A percentile compares a stretch with the other conserved stretches of the same genome.
Conservation (phyloP, 495 filamentous ascomycete genomes). For the Parathielavia appendiculata region DNA sequence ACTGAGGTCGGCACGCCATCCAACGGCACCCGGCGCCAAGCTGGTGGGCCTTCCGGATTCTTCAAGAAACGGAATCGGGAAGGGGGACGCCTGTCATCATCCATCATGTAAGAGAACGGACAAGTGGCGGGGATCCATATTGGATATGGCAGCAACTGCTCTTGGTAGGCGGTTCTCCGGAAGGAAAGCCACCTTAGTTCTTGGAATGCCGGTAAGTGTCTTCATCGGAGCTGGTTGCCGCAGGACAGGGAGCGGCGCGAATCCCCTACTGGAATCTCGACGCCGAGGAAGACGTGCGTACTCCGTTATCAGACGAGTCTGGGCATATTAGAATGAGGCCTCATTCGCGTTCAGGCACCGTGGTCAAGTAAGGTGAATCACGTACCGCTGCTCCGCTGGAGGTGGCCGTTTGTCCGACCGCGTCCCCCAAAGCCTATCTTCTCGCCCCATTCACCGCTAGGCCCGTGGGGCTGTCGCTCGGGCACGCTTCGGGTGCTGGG, state of each 20-base stretch:
- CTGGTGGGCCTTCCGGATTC: too few relatives aligned
- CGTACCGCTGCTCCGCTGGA: slow-evolving; percentile 69
- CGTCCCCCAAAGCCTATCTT: slow-evolving; percentile 62
- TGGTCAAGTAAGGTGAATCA: not conserved
- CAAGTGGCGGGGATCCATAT: not conserved
- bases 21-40: not conserved
- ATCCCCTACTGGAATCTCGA: slow-evolving; percentile 31
- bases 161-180: not conserved
- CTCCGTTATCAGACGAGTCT: slow-evolving; percentile 36
- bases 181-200: not conserved
- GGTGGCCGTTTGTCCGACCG: slow-evolving; percentile 73
- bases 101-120: not conserved
- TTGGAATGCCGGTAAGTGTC: not conserved
- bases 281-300: slow-evolving; percentile 22
- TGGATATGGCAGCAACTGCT: not conserved
- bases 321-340: not conserved
- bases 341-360: too few relatives aligned
- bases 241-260: not conserved
- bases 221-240: not conserved
- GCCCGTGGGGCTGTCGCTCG: slow-evolving; percentile 77
- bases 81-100: not conserved
- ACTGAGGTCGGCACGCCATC: not conserved
- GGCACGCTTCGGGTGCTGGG: slow-evolving; percentile 61
- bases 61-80: too few relatives aligned
- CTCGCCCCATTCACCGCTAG: slow-evolving; percentile 63